phyloP scores from a whole-genome alignment of 352 stramenopile genomes.

The Phytopythium ostracodes region DNA sequence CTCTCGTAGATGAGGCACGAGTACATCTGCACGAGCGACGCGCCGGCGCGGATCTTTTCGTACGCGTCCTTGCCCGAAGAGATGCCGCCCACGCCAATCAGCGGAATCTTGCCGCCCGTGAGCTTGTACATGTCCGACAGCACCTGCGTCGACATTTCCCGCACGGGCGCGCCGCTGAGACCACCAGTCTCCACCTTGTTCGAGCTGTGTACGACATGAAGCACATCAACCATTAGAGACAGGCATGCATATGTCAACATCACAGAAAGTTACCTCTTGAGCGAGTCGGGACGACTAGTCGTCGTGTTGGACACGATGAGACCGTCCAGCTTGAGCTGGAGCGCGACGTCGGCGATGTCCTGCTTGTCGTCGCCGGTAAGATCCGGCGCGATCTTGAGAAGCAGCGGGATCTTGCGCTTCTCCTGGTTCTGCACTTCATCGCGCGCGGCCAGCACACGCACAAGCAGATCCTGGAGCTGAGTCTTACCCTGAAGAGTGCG shows the following conservation, averaged over 20 bases:
- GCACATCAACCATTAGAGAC: not conserved
- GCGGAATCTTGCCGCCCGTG: conserved; percentile 90
- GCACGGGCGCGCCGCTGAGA: conserved; percentile 94
- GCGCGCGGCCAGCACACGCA: conserved; percentile 61
- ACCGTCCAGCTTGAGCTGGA: conserved; percentile 34
- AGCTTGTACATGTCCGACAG: conserved; percentile 94
- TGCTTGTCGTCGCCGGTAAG: conserved; percentile 92
- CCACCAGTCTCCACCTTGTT: conserved; percentile 89
- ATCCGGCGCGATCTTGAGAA: conserved; percentile 98
- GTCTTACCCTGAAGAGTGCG: conserved; percentile 76
- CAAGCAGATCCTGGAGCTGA: conserved; percentile 77
- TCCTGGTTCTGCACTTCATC: conserved; percentile 54
- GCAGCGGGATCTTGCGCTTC: conserved; percentile 80
- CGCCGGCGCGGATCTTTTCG: conserved; percentile 97
- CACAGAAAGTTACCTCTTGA: conserved; percentile 49
- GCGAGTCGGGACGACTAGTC: conserved; percentile 77
- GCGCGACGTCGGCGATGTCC: conserved; percentile 90
- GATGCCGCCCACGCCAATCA: conserved; percentile 96
- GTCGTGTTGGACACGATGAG: conserved; percentile 99
- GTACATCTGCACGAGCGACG: conserved; percentile 95
- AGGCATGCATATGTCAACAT: not conserved
- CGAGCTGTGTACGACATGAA: conserved; percentile 14
- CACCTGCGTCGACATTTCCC: conserved; percentile 91
- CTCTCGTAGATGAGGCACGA: conserved; percentile 91
- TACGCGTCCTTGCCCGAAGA: conserved; percentile 93